Evolutionary conservation across 805 yeast genomes (phyloP).

Genomic region (Candida fluviatilis): DNA sequence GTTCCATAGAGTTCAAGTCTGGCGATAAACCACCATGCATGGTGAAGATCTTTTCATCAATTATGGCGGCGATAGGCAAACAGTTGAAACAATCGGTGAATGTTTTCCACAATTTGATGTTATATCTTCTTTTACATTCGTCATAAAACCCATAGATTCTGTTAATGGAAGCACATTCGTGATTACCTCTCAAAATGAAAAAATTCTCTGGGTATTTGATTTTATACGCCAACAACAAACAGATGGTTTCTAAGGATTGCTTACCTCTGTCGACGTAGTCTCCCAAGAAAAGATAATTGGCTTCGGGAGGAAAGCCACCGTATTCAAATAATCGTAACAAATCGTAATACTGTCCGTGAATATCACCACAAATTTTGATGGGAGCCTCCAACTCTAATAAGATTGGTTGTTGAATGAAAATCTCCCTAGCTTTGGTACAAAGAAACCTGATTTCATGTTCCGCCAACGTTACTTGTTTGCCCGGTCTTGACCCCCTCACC

Average conservation of each 20-base stretch:
- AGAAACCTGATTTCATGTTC: slow-evolving; percentile 93
- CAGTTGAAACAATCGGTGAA: slow-evolving; percentile 98
- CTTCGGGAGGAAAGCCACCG: slow-evolving; percentile 99
- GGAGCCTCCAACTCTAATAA: slow-evolving; percentile 95
- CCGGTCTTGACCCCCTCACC: slow-evolving; percentile 98
- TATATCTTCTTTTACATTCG: slow-evolving; percentile 97
- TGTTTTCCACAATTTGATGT: slow-evolving; percentile 97
- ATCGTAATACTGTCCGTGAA: slow-evolving; percentile 98
- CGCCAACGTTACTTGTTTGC: slow-evolving; percentile 89
- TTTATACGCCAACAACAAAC: slow-evolving; percentile 89
- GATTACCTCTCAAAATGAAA: slow-evolving; percentile 95
- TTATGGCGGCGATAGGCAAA: slow-evolving; percentile 96
- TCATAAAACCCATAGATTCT: slow-evolving; percentile 98
- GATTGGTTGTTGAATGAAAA: slow-evolving; percentile 96
- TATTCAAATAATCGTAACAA: slow-evolving; percentile 92
- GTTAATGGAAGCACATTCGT: slow-evolving; percentile 97
- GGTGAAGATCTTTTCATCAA: slow-evolving; percentile 95
- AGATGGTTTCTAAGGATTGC: slow-evolving; percentile 94
- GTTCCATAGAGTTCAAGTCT: slow-evolving; percentile 96
- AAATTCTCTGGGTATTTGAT: slow-evolving; percentile 98
- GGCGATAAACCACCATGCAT: slow-evolving; percentile 99
- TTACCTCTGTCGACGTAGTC: slow-evolving; percentile 99
- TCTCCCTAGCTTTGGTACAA: slow-evolving; percentile 97
- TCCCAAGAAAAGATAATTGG: slow-evolving; percentile 91
- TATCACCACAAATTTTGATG: slow-evolving; percentile 95